These are phyloP conservation scores for Phytophthora colocasiae DNA, from an alignment of 352 stramenopile genomes.

Conservation along the genomic window DNA sequence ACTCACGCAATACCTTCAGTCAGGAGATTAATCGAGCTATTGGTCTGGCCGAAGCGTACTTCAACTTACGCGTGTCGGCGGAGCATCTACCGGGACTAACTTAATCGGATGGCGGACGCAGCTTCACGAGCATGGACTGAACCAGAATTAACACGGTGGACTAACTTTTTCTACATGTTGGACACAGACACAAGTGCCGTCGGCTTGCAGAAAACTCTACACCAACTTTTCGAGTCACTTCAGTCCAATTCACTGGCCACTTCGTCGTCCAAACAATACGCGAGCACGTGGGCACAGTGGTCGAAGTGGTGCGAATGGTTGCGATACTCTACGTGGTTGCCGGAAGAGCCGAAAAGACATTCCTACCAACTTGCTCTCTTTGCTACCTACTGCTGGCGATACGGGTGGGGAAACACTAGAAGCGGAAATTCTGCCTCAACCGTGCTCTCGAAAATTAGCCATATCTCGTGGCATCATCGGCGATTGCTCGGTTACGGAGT, in stretches of 20 bases:
- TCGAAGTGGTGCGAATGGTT: slow-evolving; percentile 8
- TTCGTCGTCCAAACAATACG: slow-evolving; percentile 13
- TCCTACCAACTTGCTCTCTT: slow-evolving; percentile 20
- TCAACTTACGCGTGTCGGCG: slow-evolving; percentile 21
- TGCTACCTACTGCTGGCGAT: slow-evolving; percentile 5
- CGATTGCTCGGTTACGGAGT: slow-evolving; percentile 21
- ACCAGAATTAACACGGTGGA: slow-evolving; percentile 2
- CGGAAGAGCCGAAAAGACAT: not conserved
- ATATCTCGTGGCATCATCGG: slow-evolving; percentile 23
- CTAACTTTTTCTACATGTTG: slow-evolving; percentile 24
- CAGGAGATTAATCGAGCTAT: slow-evolving; percentile 50
- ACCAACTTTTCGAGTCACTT: slow-evolving; percentile 16
- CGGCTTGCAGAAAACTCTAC: slow-evolving; percentile 18
- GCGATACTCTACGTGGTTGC: slow-evolving; percentile 7
- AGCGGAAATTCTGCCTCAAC: slow-evolving; percentile 24
- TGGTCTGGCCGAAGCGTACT: slow-evolving; percentile 20
- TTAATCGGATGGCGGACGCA: slow-evolving; percentile 42
- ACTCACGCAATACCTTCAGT: slow-evolving; percentile 9
- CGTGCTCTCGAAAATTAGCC: slow-evolving; percentile 38
- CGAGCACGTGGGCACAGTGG: slow-evolving; percentile 12
- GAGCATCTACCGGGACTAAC: slow-evolving; percentile 18
- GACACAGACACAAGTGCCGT: slow-evolving; percentile 9
- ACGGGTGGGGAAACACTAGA: slow-evolving; percentile 11
- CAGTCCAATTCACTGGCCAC: slow-evolving; percentile 25
- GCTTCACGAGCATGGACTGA: not conserved